Percentiles rank a stretch among this genome's conserved stretches.
These are phyloP conservation scores for Collybiopsis luxurians DNA, from an alignment of 768 basidiomycete genomes.

Conservation along the genomic window DNA sequence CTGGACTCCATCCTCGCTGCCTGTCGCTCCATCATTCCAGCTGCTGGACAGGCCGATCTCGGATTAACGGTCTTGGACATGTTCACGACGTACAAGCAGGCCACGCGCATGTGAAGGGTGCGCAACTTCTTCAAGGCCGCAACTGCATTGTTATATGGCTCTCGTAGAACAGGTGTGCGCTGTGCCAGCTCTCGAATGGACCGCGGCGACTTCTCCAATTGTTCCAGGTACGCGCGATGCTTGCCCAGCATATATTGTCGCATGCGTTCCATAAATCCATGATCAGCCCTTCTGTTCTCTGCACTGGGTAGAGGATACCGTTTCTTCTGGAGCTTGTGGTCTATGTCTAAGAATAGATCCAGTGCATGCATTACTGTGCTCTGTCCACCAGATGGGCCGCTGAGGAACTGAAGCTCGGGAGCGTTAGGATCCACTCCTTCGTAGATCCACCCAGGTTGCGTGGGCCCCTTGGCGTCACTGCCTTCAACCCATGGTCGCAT, in stretches of 20 bases:
- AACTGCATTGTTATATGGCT: constrained; percentile 79
- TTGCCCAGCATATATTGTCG: constrained; percentile 91
- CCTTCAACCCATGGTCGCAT: constrained; percentile 94
- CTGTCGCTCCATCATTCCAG: constrained; percentile 51
- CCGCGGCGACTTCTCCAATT: constrained; percentile 58
- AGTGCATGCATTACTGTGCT: constrained; percentile 87
- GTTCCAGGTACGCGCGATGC: constrained; percentile 80
- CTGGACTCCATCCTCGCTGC: constrained; percentile 36
- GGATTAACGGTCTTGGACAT: constrained; percentile 65
- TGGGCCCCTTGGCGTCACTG: constrained; percentile 57
- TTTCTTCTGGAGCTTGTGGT: constrained; percentile 76
- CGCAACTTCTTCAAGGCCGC: constrained; percentile 78
- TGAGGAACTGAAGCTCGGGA: constrained; percentile 58
- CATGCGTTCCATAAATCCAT: constrained; percentile 91
- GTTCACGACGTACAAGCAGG: constrained; percentile 81
- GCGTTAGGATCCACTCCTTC: constrained; percentile 59
- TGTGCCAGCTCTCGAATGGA: constrained; percentile 62
- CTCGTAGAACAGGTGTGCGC: constrained; percentile 54
- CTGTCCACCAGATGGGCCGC: constrained; percentile 94
- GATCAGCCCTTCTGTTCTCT: constrained; percentile 62
- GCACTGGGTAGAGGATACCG: constrained; percentile 66
- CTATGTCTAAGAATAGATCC: constrained; percentile 84
- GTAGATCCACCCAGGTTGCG: constrained; percentile 64
- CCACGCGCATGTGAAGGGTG: constrained; percentile 87
- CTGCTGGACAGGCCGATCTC: constrained; percentile 47